Conservation (phyloP, 2,329 filamentous ascomycete species). For the Ustulina deusta region DNA sequence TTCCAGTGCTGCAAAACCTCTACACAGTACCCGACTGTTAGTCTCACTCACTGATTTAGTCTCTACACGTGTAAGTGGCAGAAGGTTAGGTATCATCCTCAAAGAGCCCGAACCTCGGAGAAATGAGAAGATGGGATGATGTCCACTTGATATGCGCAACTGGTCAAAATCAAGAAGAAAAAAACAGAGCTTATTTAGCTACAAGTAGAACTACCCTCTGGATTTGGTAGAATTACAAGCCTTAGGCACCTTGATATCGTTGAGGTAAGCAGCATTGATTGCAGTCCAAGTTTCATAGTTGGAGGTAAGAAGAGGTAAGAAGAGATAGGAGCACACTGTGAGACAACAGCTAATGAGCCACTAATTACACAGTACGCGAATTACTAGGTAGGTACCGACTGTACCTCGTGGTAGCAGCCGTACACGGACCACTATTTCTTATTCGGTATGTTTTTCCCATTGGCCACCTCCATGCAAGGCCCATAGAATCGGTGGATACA, state of each 20-base stretch:
- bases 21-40: too few relatives aligned
- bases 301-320: neutral
- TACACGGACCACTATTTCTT: neutral
- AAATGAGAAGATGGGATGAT: too few relatives aligned
- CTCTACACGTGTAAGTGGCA: too few relatives aligned
- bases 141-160: too few relatives aligned
- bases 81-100: too few relatives aligned
- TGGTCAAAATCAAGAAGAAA: too few relatives aligned
- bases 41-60: too few relatives aligned
- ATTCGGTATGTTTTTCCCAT: conserved; percentile 13
- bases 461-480: neutral
- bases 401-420: neutral
- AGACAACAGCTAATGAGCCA: neutral
- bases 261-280: neutral
- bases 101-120: too few relatives aligned
- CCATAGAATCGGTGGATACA: conserved; percentile 14
- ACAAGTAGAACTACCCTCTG: neutral
- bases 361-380: conserved; percentile 1
- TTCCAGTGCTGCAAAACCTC: too few relatives aligned
- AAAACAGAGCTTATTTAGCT: too few relatives aligned
- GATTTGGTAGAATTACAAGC: neutral
- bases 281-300: too few relatives aligned
- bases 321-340: neutral
- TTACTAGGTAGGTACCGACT: neutral
- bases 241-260: neutral